phyloP scores from a whole-genome alignment of 495 filamentous ascomycete species.

The Staphylotrichum tortipilum region DNA sequence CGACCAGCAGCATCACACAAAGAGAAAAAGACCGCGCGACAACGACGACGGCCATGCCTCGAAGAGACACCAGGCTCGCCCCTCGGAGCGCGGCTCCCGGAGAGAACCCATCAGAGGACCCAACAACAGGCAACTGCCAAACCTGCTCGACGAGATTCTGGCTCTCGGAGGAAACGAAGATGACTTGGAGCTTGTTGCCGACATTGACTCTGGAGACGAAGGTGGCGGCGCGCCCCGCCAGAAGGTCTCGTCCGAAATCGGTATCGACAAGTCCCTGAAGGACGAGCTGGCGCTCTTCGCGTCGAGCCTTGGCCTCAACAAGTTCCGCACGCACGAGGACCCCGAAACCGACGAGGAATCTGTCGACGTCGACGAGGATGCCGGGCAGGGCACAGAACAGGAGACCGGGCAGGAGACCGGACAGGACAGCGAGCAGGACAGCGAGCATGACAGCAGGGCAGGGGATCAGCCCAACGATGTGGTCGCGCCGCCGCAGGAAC shows the following conservation, averaged over 20 bases:
- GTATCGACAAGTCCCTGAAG: conserved; percentile 28
- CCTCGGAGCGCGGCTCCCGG: conserved; percentile 22
- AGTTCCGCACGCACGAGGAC: conserved; percentile 27
- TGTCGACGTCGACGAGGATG: conserved; percentile 23
- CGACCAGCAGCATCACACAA: conserved; percentile 31
- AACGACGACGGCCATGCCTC: conserved; percentile 31
- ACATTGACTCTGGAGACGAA: conserved; percentile 54
- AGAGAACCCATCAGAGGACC: background rate
- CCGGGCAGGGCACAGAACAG: conserved; percentile 10
- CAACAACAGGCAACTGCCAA: conserved; percentile 27
- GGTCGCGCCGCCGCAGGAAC: conserved; percentile 12
- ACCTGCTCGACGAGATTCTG: conserved; percentile 56
- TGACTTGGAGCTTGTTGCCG: conserved; percentile 58
- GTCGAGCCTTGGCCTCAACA: conserved; percentile 39
- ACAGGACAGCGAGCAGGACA: conserved; percentile 15
- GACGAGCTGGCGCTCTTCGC: conserved; percentile 38
- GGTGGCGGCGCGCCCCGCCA: conserved; percentile 32
- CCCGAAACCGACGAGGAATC: conserved; percentile 26
- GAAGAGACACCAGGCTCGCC: conserved; percentile 40
- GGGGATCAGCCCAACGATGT: conserved; percentile 18
- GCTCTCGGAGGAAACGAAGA: conserved; percentile 71
- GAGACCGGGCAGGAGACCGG: conserved; percentile 11
- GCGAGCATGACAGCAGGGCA: too few species aligned
- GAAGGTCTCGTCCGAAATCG: conserved; percentile 17
- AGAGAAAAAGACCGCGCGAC: conserved; percentile 35